These are phyloP conservation scores for Vitis hybrid DNA, from an alignment of 177 flowering plant genomes.

Conservation along the genomic window DNA sequence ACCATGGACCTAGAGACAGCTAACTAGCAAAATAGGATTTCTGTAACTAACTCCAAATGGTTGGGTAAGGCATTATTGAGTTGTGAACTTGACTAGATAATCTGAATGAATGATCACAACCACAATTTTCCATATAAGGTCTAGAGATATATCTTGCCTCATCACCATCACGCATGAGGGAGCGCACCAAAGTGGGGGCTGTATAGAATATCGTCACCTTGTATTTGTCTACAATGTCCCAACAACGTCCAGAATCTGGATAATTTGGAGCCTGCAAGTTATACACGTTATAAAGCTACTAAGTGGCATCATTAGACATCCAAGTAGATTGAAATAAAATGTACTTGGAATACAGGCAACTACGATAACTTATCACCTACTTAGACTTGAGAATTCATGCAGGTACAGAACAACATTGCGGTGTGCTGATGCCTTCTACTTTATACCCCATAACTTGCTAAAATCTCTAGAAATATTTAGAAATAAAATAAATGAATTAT, in stretches of 20 bases:
- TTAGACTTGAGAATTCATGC: too few species aligned
- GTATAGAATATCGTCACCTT: conserved; percentile 94
- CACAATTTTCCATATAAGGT: conserved; percentile 3
- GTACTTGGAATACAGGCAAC: too few species aligned
- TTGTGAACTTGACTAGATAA: not conserved
- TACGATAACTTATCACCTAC: too few species aligned
- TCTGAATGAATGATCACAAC: not conserved
- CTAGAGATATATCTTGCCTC: conserved; percentile 49
- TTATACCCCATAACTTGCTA: too few species aligned
- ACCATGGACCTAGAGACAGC: not conserved
- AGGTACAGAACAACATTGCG: too few species aligned
- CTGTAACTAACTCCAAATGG: not conserved
- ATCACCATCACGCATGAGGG: conserved; percentile 96
- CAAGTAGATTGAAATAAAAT: not conserved
- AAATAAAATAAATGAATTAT: too few species aligned
- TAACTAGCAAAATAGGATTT: not conserved
- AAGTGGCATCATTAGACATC: not conserved
- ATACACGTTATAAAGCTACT: not conserved
- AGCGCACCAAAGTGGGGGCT: conserved; percentile 95
- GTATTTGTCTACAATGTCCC: conserved; percentile 98
- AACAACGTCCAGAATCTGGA: conserved; percentile 95
- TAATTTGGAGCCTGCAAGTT: conserved; percentile 85
- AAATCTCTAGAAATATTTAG: too few species aligned
- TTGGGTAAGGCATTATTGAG: not conserved
- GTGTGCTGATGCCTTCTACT: too few species aligned